Base-by-base conservation (phyloP, 73 alveolate species). In the Durusdinium trenchii region DNA sequence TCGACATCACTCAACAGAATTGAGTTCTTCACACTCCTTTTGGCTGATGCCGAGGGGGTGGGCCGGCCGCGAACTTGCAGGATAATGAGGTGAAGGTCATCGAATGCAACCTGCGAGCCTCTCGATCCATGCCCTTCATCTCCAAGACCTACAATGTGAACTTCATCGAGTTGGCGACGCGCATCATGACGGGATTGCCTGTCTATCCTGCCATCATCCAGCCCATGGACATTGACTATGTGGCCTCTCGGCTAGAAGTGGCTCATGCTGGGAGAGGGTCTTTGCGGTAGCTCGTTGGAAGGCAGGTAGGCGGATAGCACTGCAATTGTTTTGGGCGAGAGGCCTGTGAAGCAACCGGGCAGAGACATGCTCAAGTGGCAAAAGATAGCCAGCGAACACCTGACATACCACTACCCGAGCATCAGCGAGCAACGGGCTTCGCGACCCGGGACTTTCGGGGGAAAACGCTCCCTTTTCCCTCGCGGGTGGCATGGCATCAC, bases 31-130 rank as follows among this genome's bases (percentile, higher is more conserved):
- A 73, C 7, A 20, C 84, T 6, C 35, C 26, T n/a, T 16, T 23
- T 12, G 12, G 23, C 69, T 16, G 69, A 57, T 73, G 84, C 52
- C 48, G 0, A 35, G n/a, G 26, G 9, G n/a, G 9, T 48, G 3
- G 14, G 45, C 84, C 84, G n/a, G 52, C 86, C 87, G 26, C 45
- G 36, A 7, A 3, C 62, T 6, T 10, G 38, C 93, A 83, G 71
- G 97, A 91, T 57, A 69, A 67, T 30, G 96, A 64, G 54, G 97
- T 91, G 97, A 91, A 91, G 87, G 99, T 95, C 64, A 95, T 95
- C 89, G 99, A 95, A 79, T 95, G 99, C 99, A 95, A 95, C 84
- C 79, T 95, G 50, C 95, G 99, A 2, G 99, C 99, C 7, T 95
- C 99, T 9, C 60, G 99, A 7, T 52, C 99, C 76, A 52, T 95